Percentiles rank a stretch among this genome's conserved stretches.
Conservation (phyloP, 371 early-diverging fungal genomes). For the Umbelopsis sp. region DNA sequence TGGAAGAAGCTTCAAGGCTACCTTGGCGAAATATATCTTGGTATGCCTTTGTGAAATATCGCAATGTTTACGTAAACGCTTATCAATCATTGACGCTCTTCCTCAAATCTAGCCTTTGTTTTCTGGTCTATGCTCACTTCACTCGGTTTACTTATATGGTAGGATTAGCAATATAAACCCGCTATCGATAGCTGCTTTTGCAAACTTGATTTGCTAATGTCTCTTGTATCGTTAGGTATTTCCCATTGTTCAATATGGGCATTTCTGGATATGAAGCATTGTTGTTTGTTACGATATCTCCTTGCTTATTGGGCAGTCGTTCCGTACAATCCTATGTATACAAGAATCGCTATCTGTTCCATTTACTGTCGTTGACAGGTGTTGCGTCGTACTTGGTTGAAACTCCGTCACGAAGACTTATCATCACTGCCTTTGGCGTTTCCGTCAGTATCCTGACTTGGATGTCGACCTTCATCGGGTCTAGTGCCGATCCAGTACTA, state of each 20-base stretch:
- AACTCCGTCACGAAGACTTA: constrained; percentile 53
- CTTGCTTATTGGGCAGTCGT: constrained; percentile 49
- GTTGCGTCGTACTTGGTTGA: constrained; percentile 47
- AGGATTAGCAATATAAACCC: not conserved
- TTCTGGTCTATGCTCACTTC: constrained; percentile 70
- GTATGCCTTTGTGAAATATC: constrained; percentile 19
- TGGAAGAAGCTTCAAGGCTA: constrained; percentile 22
- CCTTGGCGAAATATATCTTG: constrained; percentile 40
- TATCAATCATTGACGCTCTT: not conserved
- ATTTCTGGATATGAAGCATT: constrained; percentile 66
- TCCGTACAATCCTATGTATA: constrained; percentile 43
- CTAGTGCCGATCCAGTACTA: constrained; percentile 42
- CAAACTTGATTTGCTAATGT: not conserved
- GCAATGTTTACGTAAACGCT: not conserved
- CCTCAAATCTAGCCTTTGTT: constrained; percentile 46
- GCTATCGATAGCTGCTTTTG: not conserved
- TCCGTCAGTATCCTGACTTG: constrained; percentile 49
- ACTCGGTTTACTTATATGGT: constrained; percentile 61
- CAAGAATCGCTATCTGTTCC: constrained; percentile 45
- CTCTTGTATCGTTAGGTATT: constrained; percentile 37
- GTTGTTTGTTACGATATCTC: constrained; percentile 49
- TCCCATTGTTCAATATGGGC: constrained; percentile 75
- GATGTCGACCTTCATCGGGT: constrained; percentile 46
- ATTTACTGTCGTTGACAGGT: constrained; percentile 48
- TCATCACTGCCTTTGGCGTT: constrained; percentile 49